Conservation (phyloP, 2,329 filamentous ascomycete species). For the Gremmenia infestans region DNA sequence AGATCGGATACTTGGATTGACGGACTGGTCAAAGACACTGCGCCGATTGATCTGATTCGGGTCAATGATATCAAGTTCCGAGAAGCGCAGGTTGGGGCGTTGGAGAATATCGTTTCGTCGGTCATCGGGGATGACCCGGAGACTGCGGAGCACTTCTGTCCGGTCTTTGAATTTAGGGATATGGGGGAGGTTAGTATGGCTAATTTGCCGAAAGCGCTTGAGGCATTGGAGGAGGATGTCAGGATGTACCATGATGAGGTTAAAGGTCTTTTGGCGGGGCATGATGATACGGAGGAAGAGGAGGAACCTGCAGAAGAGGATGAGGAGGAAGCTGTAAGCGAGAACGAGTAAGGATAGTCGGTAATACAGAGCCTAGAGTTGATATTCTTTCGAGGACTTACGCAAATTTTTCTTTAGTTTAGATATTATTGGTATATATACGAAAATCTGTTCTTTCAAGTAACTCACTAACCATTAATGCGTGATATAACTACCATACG, state of each 20-base stretch:
- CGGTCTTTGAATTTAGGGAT: neutral
- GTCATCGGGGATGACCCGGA: neutral
- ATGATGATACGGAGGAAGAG: too few relatives aligned
- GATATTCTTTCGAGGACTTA: too few relatives aligned
- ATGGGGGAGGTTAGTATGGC: neutral
- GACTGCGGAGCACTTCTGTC: neutral
- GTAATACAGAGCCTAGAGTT: too few relatives aligned
- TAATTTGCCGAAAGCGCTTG: neutral
- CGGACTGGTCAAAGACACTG: neutral
- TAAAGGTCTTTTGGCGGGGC: too few relatives aligned
- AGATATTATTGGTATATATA: too few relatives aligned
- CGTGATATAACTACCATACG: too few relatives aligned
- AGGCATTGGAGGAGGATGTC: neutral
- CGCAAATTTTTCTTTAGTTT: too few relatives aligned
- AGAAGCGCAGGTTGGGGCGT: neutral
- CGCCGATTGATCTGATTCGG: neutral
- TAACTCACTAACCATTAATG: too few relatives aligned
- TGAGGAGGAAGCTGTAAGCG: too few relatives aligned
- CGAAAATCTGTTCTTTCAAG: too few relatives aligned
- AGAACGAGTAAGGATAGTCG: too few relatives aligned
- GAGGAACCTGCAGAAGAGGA: too few relatives aligned
- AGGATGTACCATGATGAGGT: neutral
- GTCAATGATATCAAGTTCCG: neutral
- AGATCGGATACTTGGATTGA: neutral
- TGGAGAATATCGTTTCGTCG: neutral